Conservation (phyloP, 768 basidiomycete genomes). For the Asterophora lycoperdoides region DNA sequence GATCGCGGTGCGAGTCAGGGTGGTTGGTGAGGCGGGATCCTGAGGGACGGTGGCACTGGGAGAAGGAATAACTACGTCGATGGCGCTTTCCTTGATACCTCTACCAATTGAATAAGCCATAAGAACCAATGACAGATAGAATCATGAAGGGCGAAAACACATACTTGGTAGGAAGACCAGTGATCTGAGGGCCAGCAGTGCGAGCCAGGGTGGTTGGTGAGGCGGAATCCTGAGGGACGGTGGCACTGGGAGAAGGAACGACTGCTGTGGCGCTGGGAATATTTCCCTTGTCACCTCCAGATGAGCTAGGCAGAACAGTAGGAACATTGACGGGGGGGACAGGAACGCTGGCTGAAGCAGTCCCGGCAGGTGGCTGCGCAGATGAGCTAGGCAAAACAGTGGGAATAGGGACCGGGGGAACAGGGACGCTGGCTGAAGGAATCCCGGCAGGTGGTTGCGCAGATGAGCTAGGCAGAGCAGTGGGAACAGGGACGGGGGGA, state of each 20-base stretch:
- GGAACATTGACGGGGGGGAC: not conserved
- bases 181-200: not conserved
- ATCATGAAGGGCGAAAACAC: not conserved
- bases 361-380: no score
- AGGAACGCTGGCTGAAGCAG: not conserved
- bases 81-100: not conserved
- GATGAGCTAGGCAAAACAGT: not conserved
- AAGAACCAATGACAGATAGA: no score
- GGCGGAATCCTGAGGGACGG: not conserved
- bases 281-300: not conserved
- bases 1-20: not conserved
- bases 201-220: not conserved
- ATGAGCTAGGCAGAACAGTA: not conserved
- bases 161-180: not conserved
- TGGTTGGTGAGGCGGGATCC: not conserved
- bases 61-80: not conserved
- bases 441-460: no score
- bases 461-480: not conserved
- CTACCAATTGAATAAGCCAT: not conserved
- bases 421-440: not conserved
- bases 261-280: not conserved
- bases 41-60: not conserved
- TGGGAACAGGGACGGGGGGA: not conserved
- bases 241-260: not conserved
- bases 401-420: not conserved